Conservation (phyloP, 176 grass and related monocot species). For the Bothriochloa decipiens region DNA sequence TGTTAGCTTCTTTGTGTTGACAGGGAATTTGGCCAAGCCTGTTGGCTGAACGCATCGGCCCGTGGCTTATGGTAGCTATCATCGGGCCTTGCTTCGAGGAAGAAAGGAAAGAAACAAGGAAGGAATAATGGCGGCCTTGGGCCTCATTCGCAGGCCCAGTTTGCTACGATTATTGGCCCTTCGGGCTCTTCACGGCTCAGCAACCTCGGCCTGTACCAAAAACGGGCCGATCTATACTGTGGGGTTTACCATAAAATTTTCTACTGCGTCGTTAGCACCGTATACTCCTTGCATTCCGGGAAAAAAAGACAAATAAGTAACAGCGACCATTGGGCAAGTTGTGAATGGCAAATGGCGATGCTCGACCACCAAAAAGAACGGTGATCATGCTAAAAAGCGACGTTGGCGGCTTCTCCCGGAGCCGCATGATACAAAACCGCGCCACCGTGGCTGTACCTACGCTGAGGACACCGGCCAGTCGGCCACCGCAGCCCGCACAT, state of each 20-base stretch:
- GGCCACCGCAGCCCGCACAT: background rate
- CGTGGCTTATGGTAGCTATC: too few species aligned
- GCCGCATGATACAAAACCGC: background rate
- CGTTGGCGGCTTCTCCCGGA: background rate
- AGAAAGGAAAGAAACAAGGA: background rate
- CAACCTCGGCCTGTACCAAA: background rate
- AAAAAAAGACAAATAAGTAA: background rate
- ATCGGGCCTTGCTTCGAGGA: background rate
- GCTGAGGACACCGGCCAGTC: background rate
- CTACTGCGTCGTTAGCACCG: background rate
- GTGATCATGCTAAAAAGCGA: background rate
- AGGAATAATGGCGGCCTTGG: background rate
- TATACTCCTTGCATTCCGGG: background rate
- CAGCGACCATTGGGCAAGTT: background rate
- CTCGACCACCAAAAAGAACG: background rate
- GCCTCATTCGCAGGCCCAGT: background rate
- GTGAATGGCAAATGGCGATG: background rate
- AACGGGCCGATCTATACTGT: background rate
- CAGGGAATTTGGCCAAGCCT: too few species aligned
- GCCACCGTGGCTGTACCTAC: background rate
- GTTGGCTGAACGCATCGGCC: background rate
- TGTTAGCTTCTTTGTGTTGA: too few species aligned
- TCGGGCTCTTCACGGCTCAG: background rate
- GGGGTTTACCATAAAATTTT: background rate
- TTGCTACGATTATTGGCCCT: background rate